These are phyloP conservation scores for Penicillium paradoxum DNA, from an alignment of 495 filamentous ascomycete genomes.

Conservation along the genomic window DNA sequence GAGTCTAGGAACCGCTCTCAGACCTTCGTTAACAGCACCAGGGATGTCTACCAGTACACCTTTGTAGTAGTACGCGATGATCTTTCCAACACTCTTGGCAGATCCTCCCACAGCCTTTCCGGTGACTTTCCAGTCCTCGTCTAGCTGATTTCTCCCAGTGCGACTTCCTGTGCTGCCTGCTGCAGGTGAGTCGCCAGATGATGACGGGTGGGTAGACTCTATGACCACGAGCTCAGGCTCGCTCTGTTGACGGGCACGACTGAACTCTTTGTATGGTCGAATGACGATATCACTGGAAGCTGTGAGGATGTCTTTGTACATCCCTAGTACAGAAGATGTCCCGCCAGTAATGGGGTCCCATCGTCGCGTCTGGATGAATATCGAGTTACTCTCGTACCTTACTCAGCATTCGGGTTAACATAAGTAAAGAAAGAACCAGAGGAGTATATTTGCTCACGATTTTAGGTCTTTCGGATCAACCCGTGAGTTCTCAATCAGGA, in stretches of 20 bases:
- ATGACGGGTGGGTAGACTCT: background rate
- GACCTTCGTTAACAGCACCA: slow-evolving; percentile 70
- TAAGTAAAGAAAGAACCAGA: background rate
- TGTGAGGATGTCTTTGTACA: slow-evolving; percentile 22
- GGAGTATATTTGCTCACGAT: background rate
- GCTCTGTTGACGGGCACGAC: slow-evolving; percentile 8
- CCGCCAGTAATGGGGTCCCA: slow-evolving; percentile 47
- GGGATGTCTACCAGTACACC: slow-evolving; percentile 57
- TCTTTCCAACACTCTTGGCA: slow-evolving; percentile 31
- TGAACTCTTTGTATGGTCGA: slow-evolving; percentile 30
- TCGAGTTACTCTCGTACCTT: slow-evolving; percentile 29
- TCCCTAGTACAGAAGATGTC: slow-evolving; percentile 27
- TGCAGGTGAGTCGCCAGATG: background rate
- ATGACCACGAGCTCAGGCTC: slow-evolving; percentile 2
- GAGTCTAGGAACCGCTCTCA: slow-evolving; percentile 77
- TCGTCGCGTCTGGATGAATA: slow-evolving; percentile 31
- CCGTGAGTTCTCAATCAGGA: slow-evolving; percentile 3
- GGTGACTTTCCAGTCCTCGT: slow-evolving; percentile 7
- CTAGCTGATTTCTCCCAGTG: background rate
- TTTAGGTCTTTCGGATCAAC: background rate
- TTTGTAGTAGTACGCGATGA: slow-evolving; percentile 30
- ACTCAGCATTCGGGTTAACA: background rate
- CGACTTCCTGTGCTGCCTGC: background rate
- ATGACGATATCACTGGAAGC: slow-evolving; percentile 31
- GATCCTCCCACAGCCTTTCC: slow-evolving; percentile 25